Base-by-base conservation (phyloP, 2,329 filamentous ascomycete genomes). In the Ophiostoma ips region DNA sequence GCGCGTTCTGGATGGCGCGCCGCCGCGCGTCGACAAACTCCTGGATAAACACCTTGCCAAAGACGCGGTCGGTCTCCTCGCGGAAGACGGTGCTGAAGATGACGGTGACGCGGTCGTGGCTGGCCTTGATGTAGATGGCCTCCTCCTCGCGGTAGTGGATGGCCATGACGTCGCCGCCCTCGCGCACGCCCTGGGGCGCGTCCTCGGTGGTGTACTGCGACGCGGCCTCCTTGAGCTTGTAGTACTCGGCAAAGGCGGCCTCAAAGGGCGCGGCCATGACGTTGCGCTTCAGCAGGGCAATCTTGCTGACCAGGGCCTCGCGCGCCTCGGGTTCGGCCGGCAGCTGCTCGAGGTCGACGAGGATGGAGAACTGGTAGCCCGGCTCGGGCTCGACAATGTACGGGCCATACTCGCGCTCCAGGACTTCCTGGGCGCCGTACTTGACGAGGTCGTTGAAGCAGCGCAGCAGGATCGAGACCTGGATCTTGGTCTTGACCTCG, bases 81-180 rank as follows among this genome's bases (percentile, higher is more conserved):
- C 87, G 77, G 75, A 99, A 99, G 48, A 96, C 79, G 38, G 92
- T 98, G 69, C 88, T 95, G 75, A 98, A 98, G 62, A 98, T 98
- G 61, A 98, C 89, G 1, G 94, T 98, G 48, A 99, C 92, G 61
- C 92, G 82, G 65, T 99, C 92, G 70, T 94, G 74, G 66, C 86
- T 94, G 55, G 92, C 90, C 71, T 98, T 96, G 71, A 98, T 84
- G 67, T 94, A 98, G 63, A 99, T 96, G 48, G 92, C 89, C 67
- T 99, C 92, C 71, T 96, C 89, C 62, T 99, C 94, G 51, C 92
- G 85, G 71, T 99, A 98, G 67, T 96, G 90, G 60, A 99, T 94
- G 3, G 90, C 82, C 77, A 94, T 95, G 53, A 96, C 83, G 58
- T 92, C 81, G 51, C 90, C 89, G 47, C 92, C 90, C 68, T 96